Percentiles rank a stretch among this genome's conserved stretches.
phyloP scores from a whole-genome alignment of 192 early-diverging fungal species.

The Coemansia sp. region DNA sequence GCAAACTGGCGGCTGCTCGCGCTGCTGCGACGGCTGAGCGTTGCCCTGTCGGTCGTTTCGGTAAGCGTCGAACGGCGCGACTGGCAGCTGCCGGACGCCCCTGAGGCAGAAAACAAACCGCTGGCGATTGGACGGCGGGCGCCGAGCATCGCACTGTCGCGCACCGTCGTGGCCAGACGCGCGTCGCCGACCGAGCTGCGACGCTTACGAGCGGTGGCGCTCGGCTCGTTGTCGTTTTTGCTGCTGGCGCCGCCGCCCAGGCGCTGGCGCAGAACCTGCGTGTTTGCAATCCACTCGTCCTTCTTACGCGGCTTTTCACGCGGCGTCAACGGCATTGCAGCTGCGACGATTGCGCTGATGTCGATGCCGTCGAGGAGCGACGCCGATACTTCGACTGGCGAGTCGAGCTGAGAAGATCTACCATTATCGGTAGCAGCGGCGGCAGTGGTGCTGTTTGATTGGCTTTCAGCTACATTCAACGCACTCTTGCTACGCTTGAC shows the following conservation, averaged over 20 bases:
- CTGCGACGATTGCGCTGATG: neutral
- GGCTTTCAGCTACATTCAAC: slow-evolving; percentile 1
- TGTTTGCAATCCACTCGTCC: slow-evolving; percentile 48
- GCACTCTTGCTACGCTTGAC: slow-evolving; percentile 30
- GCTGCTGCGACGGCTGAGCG: slow-evolving; percentile 1
- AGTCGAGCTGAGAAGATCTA: neutral
- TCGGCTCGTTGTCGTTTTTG: neutral
- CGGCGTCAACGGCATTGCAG: neutral
- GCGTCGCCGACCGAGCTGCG: slow-evolving; percentile 23
- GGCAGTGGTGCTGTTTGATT: neutral
- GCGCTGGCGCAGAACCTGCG: slow-evolving; percentile 37
- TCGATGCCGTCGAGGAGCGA: slow-evolving; percentile 15
- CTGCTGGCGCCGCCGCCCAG: slow-evolving; percentile 13
- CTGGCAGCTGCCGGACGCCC: too few relatives aligned
- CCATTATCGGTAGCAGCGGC: neutral
- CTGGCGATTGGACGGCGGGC: neutral
- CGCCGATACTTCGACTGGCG: neutral
- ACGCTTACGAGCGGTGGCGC: slow-evolving; percentile 14
- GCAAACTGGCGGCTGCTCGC: slow-evolving; percentile 3
- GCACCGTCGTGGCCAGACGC: slow-evolving; percentile 6
- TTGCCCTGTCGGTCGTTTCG: too few relatives aligned
- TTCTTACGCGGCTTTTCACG: slow-evolving; percentile 23
- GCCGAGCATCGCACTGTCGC: neutral
- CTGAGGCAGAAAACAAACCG: neutral
- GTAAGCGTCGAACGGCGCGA: too few relatives aligned